A percentile compares a stretch with the other conserved stretches of the same genome.
Evolutionary conservation across 257 asterid species (phyloP).

Genomic region (Primulina eburnea): DNA sequence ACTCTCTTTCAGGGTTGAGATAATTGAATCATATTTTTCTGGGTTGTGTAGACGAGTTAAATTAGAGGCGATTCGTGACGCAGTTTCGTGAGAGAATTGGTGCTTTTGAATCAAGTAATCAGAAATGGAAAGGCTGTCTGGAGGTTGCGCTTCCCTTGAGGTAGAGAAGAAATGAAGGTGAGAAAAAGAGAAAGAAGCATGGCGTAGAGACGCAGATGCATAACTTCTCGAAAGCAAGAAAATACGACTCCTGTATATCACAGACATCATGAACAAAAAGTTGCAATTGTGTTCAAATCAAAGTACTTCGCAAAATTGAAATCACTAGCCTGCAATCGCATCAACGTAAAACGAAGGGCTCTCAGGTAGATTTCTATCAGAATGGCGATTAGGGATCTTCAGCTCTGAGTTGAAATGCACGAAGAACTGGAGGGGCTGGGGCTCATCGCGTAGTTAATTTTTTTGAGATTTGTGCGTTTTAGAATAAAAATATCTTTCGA

Average conservation of each 20-base stretch:
- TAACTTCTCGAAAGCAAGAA: not conserved
- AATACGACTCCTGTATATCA: conserved; percentile 9
- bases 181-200: not conserved
- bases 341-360: not conserved
- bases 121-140: not conserved
- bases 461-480: too few species aligned
- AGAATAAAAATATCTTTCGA: too few species aligned
- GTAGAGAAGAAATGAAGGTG: conserved; percentile 22
- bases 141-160: conserved; percentile 4
- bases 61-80: conserved; percentile 30
- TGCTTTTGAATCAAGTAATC: conserved; percentile 25
- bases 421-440: too few species aligned
- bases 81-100: conserved; percentile 29
- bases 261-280: not conserved
- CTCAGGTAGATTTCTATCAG: not conserved
- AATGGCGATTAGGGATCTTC: not conserved
- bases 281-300: not conserved
- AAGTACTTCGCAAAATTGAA: not conserved
- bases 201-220: not conserved
- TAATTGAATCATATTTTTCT: conserved; percentile 23
- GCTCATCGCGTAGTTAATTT: too few species aligned
- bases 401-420: too few species aligned
- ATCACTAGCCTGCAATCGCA: not conserved
- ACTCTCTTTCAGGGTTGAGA: conserved; percentile 32
- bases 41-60: conserved; percentile 19